phyloP scores from a whole-genome alignment of 768 basidiomycete genomes.

The Lactifluus volemus region DNA sequence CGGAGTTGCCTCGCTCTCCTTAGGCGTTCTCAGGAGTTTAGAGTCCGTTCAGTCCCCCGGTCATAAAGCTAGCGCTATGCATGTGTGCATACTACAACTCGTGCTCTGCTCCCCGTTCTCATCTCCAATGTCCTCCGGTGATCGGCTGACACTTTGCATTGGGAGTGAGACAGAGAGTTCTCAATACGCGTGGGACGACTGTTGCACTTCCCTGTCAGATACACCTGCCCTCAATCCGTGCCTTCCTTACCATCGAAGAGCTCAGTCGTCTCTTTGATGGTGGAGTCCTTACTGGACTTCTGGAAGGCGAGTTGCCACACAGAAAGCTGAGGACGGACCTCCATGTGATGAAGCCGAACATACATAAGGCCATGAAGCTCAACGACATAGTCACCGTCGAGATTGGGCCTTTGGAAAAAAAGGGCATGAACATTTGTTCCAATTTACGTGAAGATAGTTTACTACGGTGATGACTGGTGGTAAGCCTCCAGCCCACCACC shows the following conservation, averaged over 20 bases:
- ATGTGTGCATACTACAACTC: neutral
- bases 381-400: neutral
- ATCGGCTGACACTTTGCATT: neutral
- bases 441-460: no score
- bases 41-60: neutral
- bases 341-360: neutral
- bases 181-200: no score
- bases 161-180: neutral
- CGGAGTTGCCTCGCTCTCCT: neutral
- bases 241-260: slow-evolving; percentile 53
- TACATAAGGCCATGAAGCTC: neutral
- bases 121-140: neutral
- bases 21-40: neutral
- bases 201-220: no score
- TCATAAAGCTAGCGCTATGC: neutral
- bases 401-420: no score
- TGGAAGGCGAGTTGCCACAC: neutral
- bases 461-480: no score
- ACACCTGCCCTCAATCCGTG: no score
- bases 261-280: slow-evolving; percentile 71
- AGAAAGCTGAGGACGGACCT: neutral
- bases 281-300: slow-evolving; percentile 57
- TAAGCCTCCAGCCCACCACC: no score
- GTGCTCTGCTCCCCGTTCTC: neutral
- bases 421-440: no score